Evolutionary conservation across 2,329 filamentous ascomycete genomes (phyloP), one percentile per base, ranked within the genome.

Genomic region (Cytospora schulzeri): DNA sequence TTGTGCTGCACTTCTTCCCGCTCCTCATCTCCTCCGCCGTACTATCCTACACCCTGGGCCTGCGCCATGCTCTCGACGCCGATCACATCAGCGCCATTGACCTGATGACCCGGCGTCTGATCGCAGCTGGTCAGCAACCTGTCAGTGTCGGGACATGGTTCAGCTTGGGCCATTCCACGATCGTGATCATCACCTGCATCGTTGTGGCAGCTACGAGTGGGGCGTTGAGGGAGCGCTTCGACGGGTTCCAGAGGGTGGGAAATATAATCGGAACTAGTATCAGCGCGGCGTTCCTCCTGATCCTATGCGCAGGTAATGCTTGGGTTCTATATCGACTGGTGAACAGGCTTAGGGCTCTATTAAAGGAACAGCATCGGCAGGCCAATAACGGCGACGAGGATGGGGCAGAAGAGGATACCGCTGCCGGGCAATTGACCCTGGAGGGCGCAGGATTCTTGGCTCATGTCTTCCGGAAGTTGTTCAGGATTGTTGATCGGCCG

Each of bases 11-110:
- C 68, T 81, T 79, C 69, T 79, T 85, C 73, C 80, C 85, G 0
- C 79, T 82, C 0, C 84, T 97, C 67, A 86, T 93, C 57, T 91
- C 91, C 2, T 89, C 93, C 3, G 92, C 93, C 1, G 88, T 93
- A 2, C 85, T 98, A 0, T 89, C 93, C 29, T 98, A 96, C 76
- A 92, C 92, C 0, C 85, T 98, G 14, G 94, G 94, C 3, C 84
- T 98, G 15, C 90, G 94, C 51, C 94, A 98, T 80, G 94, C 94
- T n/a, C 86, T 98, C 53, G 95, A 98, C 73, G 95, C 94, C n/a
- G 94, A 98, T 77, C 95, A 98, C 75, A 85, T 84, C 71, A 78
- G 78, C 71, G 94, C 93, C 68, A 99, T 98, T 71, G 94, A 98
- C 77, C 85, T 98, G 45, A 96, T 96, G 89, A 98, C 95, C 0